Evolutionary conservation across 805 yeast species (phyloP).

Genomic region (Starmerella stellata): DNA sequence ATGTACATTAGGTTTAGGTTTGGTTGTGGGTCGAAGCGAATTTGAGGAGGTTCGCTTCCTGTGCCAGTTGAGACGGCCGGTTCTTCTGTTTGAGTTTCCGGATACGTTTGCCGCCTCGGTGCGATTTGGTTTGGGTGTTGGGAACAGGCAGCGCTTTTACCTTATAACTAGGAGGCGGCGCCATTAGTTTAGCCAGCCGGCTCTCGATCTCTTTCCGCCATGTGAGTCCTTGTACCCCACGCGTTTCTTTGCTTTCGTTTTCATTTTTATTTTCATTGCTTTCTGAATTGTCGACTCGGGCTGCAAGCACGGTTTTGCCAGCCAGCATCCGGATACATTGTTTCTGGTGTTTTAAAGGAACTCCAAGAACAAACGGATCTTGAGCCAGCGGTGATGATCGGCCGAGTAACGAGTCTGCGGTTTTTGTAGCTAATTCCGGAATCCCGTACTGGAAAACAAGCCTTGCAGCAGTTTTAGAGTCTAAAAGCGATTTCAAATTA

Average conservation of each 20-base stretch:
- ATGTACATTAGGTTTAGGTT: no score
- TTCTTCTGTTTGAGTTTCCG: slow-evolving; percentile 67
- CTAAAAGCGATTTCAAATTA: slow-evolving; percentile 54
- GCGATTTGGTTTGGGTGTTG: slow-evolving; percentile 54
- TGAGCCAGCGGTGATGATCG: slow-evolving; percentile 22
- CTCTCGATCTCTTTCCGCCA: slow-evolving; percentile 43
- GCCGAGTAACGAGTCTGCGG: not conserved
- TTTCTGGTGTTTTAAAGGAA: slow-evolving; percentile 24
- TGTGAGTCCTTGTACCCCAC: no score
- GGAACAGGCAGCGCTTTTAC: slow-evolving; percentile 59
- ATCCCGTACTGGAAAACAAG: slow-evolving; percentile 32
- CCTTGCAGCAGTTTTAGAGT: slow-evolving; percentile 55
- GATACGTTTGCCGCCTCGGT: slow-evolving; percentile 68
- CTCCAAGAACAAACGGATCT: slow-evolving; percentile 8
- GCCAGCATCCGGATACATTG: slow-evolving; percentile 64
- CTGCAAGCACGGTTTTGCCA: slow-evolving; percentile 64
- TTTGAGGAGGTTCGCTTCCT: slow-evolving; percentile 66
- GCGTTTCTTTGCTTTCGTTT: slow-evolving; percentile 34
- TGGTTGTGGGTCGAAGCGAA: slow-evolving; percentile 47
- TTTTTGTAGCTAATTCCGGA: not conserved
- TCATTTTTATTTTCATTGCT: slow-evolving; percentile 28
- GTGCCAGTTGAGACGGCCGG: slow-evolving; percentile 61
- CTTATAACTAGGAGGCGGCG: slow-evolving; percentile 53
- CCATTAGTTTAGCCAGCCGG: slow-evolving; percentile 51
- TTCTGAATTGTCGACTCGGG: slow-evolving; percentile 30